These are phyloP conservation scores for Neodidymelliopsis sp. DNA, from an alignment of 2,329 filamentous ascomycete species.

Conservation along the genomic window DNA sequence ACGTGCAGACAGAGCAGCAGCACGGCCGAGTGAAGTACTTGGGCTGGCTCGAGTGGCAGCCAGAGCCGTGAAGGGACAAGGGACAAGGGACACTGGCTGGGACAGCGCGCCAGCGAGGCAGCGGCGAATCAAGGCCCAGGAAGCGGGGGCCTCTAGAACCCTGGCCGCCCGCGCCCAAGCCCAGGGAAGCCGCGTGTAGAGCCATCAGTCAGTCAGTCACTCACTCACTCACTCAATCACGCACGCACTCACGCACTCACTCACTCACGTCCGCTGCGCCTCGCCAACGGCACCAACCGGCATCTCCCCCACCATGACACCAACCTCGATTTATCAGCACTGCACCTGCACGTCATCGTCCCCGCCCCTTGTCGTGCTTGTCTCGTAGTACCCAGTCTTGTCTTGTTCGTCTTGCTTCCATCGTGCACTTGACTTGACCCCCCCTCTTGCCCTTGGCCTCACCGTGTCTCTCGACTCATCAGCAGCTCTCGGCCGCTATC, in stretches of 20 bases:
- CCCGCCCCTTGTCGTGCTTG: not conserved
- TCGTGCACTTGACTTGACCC: not conserved
- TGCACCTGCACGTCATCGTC: slow-evolving; percentile 26
- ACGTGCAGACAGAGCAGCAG: slow-evolving; percentile 2
- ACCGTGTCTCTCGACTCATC: not conserved
- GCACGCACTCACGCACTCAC: not conserved
- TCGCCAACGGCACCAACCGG: slow-evolving; percentile 20
- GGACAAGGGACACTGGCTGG: not conserved
- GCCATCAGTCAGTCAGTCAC: too few relatives aligned
- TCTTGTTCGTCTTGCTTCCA: slow-evolving; percentile 7
- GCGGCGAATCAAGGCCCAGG: slow-evolving; percentile 33
- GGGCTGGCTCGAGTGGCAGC: slow-evolving; percentile 19
- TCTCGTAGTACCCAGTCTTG: not conserved
- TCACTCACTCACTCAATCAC: too few relatives aligned
- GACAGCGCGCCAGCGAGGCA: slow-evolving; percentile 19
- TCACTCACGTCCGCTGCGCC: slow-evolving; percentile 15
- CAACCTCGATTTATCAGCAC: slow-evolving; percentile 42
- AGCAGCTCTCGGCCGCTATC: not conserved
- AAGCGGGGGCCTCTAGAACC: slow-evolving; percentile 24
- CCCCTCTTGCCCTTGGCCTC: not conserved
- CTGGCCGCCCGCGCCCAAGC: slow-evolving; percentile 7
- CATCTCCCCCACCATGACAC: slow-evolving; percentile 26
- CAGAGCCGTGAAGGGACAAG: slow-evolving; percentile 24
- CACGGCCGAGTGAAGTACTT: slow-evolving; percentile 13
- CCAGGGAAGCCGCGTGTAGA: slow-evolving; percentile 13